phyloP scores from a whole-genome alignment of 306 rosid genomes.

The Dalbergia cochinchinensis region DNA sequence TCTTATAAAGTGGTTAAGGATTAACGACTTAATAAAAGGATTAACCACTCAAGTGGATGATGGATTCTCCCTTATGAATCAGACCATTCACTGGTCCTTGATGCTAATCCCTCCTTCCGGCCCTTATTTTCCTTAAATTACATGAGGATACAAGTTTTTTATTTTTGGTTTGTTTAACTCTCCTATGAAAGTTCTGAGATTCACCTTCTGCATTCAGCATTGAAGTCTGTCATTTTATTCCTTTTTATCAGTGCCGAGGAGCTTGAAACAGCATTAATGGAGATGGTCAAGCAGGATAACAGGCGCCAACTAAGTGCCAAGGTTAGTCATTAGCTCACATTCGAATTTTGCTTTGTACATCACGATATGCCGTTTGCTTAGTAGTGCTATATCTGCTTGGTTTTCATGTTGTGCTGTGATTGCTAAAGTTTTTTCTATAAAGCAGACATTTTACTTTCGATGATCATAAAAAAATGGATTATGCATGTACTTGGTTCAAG shows the following conservation, averaged over 20 bases:
- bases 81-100: slow-evolving; percentile 15
- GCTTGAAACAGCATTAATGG: slow-evolving; percentile 98
- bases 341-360: slow-evolving; percentile 16
- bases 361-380: slow-evolving; percentile 9
- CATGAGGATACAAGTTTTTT: background rate
- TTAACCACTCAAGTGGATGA: background rate
- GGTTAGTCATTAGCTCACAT: slow-evolving; percentile 58
- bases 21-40: slow-evolving; percentile 2
- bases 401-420: slow-evolving; percentile 13
- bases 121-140: background rate
- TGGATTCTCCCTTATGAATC: slow-evolving; percentile 26
- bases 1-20: slow-evolving; percentile 15
- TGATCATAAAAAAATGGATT: slow-evolving; percentile 4
- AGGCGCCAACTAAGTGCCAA: slow-evolving; percentile 92
- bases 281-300: slow-evolving; percentile 96
- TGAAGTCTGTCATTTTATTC: slow-evolving; percentile 41
- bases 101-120: background rate
- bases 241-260: slow-evolving; percentile 85
- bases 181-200: background rate
- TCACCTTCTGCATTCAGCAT: slow-evolving; percentile 29
- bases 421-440: background rate
- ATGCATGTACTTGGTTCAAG: background rate
- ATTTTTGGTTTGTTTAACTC: background rate
- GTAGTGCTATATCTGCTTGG: slow-evolving; percentile 22
- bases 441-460: background rate